Percentiles rank a stretch among this genome's conserved stretches.
Evolutionary conservation across 2,329 filamentous ascomycete species (phyloP).

Genomic region (Xylariaceae sp.): DNA sequence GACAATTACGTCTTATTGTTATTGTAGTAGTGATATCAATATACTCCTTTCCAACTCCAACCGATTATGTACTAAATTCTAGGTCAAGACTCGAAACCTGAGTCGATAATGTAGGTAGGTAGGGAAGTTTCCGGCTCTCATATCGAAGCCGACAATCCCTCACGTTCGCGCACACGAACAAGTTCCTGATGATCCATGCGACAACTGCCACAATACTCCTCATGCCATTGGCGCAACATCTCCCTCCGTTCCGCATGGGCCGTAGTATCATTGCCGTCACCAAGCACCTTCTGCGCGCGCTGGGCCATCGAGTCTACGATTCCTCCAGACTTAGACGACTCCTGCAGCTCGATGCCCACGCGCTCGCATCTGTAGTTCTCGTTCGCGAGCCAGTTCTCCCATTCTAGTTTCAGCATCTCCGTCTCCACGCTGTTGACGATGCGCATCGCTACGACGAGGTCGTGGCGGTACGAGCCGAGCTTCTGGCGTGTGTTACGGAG

Average conservation of each 20-base stretch:
- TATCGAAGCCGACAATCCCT: conserved; percentile 20
- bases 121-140: neutral
- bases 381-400: conserved; percentile 84
- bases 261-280: conserved; percentile 11
- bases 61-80: neutral
- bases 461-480: conserved; percentile 79
- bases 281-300: conserved; percentile 30
- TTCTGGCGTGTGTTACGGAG: conserved; percentile 76
- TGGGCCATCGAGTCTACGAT: conserved; percentile 16
- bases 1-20: neutral
- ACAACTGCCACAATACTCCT: conserved; percentile 54
- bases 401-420: conserved; percentile 81
- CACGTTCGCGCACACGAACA: conserved; percentile 23
- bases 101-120: neutral
- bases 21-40: neutral
- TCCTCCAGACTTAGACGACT: conserved; percentile 9
- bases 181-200: conserved; percentile 39
- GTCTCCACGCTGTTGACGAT: conserved; percentile 84
- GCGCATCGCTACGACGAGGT: conserved; percentile 83
- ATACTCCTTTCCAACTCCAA: neutral
- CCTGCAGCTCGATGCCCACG: conserved; percentile 42
- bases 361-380: conserved; percentile 73
- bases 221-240: conserved; percentile 44
- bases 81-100: neutral
- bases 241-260: conserved; percentile 23